phyloP scores from a whole-genome alignment of 306 rosid species.

The Astragalus membranaceus region DNA sequence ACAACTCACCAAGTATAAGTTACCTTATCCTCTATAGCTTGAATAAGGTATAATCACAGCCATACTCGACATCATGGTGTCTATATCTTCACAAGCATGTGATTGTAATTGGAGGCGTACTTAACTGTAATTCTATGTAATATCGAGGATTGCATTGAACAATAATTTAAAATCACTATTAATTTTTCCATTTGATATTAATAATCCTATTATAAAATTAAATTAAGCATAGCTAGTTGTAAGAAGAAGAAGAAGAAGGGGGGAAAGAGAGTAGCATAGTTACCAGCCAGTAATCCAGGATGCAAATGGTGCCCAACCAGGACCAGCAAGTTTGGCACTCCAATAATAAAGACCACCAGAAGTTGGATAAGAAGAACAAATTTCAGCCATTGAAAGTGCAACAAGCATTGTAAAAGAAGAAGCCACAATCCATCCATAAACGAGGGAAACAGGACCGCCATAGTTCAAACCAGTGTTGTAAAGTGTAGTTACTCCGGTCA shows the following conservation, averaged over 20 bases:
- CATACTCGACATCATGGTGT: no score
- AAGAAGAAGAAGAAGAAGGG: no score
- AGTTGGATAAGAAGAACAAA: slow-evolving; percentile 90
- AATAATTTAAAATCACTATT: no score
- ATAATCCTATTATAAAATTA: background rate
- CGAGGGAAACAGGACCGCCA: slow-evolving; percentile 81
- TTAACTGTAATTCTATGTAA: no score
- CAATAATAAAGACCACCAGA: slow-evolving; percentile 97
- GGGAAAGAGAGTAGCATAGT: background rate
- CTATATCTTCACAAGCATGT: no score
- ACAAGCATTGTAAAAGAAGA: slow-evolving; percentile 75
- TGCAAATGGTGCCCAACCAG: slow-evolving; percentile 89
- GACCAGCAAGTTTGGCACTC: slow-evolving; percentile 98
- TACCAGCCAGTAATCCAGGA: slow-evolving; percentile 99
- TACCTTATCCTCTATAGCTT: no score
- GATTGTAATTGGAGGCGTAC: no score
- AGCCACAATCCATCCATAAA: slow-evolving; percentile 84
- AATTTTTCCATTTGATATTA: no score
- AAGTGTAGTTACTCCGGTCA: slow-evolving; percentile 86
- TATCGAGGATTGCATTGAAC: no score
- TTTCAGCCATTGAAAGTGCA: slow-evolving; percentile 91
- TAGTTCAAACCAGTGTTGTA: slow-evolving; percentile 74
- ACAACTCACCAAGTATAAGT: no score
- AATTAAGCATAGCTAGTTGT: background rate
- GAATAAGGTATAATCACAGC: no score